Evolutionary conservation across 495 filamentous ascomycete species (phyloP).

Genomic region (Cercophora newfieldiana): DNA sequence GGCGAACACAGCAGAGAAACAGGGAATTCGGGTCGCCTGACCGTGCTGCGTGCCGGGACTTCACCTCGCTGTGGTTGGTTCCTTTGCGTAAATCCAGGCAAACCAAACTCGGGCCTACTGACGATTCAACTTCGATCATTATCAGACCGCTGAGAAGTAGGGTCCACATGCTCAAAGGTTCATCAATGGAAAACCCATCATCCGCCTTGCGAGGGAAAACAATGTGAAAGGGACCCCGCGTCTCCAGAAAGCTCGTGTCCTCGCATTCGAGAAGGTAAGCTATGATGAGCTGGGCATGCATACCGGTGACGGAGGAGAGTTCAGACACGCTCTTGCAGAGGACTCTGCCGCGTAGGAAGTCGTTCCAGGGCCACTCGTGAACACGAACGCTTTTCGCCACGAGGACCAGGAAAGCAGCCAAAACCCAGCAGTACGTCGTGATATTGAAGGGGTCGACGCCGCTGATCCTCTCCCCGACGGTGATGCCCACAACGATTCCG

Average conservation of each 20-base stretch:
- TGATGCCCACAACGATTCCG: slow-evolving; percentile 23
- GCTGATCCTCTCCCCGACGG: slow-evolving; percentile 25
- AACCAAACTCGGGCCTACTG: neutral
- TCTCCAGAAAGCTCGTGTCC: neutral
- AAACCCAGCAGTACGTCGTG: slow-evolving; percentile 35
- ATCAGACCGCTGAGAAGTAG: slow-evolving; percentile 31
- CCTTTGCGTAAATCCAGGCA: neutral
- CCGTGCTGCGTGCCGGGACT: too few relatives aligned
- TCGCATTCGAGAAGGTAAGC: slow-evolving; percentile 26
- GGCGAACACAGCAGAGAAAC: too few relatives aligned
- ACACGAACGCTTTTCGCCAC: slow-evolving; percentile 33
- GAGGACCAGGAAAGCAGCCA: slow-evolving; percentile 35
- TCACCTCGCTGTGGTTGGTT: too few relatives aligned
- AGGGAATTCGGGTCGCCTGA: too few relatives aligned
- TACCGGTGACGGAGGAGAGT: slow-evolving; percentile 30
- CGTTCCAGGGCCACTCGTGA: slow-evolving; percentile 38
- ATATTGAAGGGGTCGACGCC: slow-evolving; percentile 42
- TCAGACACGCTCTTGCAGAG: slow-evolving; percentile 33
- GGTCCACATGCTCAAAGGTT: slow-evolving; percentile 24
- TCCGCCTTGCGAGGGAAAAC: neutral
- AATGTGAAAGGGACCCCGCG: neutral
- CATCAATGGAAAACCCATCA: slow-evolving; percentile 38
- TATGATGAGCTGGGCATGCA: slow-evolving; percentile 33
- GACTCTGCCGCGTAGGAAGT: slow-evolving; percentile 33
- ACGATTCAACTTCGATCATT: slow-evolving; percentile 29